A percentile compares a stretch with the other conserved stretches of the same genome.
Evolutionary conservation across 2,329 filamentous ascomycete species (phyloP).

Genomic region (Daldinia eschscholtzii): DNA sequence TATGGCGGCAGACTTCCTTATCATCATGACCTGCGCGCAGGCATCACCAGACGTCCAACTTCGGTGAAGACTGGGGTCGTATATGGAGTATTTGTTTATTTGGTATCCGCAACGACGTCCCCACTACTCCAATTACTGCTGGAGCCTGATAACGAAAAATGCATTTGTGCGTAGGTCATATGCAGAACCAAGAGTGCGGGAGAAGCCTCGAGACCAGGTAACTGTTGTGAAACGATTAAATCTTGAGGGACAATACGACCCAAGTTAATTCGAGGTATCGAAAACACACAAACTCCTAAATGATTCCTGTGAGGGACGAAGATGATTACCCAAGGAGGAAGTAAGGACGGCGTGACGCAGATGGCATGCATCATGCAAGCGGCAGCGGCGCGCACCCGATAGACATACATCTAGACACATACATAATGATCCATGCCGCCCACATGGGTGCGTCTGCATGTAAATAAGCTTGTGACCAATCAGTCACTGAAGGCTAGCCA

Average conservation of each 20-base stretch:
- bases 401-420: constrained; percentile 35
- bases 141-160: constrained; percentile 32
- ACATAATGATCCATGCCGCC: constrained; percentile 38
- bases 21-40: constrained; percentile 10
- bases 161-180: constrained; percentile 31
- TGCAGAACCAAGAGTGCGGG: constrained; percentile 11
- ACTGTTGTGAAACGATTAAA: constrained; percentile 30
- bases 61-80: constrained; percentile 39
- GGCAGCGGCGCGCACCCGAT: constrained; percentile 44
- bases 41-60: constrained; percentile 19
- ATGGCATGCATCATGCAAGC: constrained; percentile 45
- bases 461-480: constrained; percentile 40
- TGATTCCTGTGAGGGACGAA: constrained; percentile 15
- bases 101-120: not conserved
- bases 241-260: constrained; percentile 15
- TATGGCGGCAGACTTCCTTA: not conserved
- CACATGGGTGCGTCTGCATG: constrained; percentile 41
- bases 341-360: constrained; percentile 40
- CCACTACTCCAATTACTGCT: constrained; percentile 12
- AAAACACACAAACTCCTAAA: constrained; percentile 27
- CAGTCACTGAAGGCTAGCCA: constrained; percentile 30
- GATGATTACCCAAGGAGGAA: constrained; percentile 31
- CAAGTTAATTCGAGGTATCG: constrained; percentile 3
- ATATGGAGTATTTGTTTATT: constrained; percentile 18
- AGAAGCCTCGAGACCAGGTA: constrained; percentile 7